phyloP scores from a whole-genome alignment of 768 basidiomycete genomes.

The Glaciozyma antarctica region DNA sequence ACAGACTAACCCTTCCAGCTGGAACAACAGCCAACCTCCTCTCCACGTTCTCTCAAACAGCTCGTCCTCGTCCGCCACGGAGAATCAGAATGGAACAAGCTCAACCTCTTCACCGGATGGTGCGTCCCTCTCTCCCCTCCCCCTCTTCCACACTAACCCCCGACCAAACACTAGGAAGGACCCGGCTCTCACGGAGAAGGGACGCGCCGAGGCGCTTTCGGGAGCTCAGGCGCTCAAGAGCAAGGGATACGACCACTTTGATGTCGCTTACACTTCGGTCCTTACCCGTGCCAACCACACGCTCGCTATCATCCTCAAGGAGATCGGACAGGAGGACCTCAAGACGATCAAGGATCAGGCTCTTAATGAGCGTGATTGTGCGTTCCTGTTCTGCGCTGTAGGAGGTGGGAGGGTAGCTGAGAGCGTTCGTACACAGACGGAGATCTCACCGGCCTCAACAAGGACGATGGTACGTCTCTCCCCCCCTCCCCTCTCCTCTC shows the following conservation, averaged over 20 bases:
- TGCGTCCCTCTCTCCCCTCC: background rate
- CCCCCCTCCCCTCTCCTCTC: background rate
- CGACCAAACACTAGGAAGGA: background rate
- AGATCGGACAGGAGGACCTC: slow-evolving; percentile 33
- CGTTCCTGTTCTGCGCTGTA: background rate
- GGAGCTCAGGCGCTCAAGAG: slow-evolving; percentile 30
- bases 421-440: background rate
- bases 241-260: slow-evolving; percentile 25
- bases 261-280: slow-evolving; percentile 35
- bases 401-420: background rate
- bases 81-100: slow-evolving; percentile 12
- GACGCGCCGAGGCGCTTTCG: slow-evolving; percentile 28
- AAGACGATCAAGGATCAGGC: slow-evolving; percentile 31
- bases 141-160: background rate
- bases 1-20: background rate
- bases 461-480: slow-evolving; percentile 23
- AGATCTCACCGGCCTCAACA: slow-evolving; percentile 35
- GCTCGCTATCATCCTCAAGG: slow-evolving; percentile 36
- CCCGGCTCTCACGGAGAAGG: slow-evolving; percentile 28
- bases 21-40: background rate
- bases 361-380: slow-evolving; percentile 30
- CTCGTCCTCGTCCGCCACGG: slow-evolving; percentile 1
- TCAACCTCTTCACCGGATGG: slow-evolving; percentile 32
- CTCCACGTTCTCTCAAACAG: background rate
- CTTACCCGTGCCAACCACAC: slow-evolving; percentile 35